Evolutionary conservation across 2,329 filamentous ascomycete genomes (phyloP).

Genomic region (Thelonectria olida): DNA sequence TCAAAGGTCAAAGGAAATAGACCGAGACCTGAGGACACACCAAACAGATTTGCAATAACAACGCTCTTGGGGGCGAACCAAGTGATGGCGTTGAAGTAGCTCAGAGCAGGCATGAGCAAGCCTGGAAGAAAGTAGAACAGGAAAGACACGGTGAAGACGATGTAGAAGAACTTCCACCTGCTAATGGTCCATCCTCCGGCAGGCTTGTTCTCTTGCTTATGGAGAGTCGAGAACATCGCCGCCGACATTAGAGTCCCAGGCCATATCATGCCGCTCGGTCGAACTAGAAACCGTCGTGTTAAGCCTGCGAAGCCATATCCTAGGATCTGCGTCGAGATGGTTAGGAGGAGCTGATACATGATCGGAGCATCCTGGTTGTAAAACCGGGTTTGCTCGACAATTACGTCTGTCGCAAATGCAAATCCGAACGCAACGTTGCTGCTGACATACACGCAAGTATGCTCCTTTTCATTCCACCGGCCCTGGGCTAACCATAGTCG

Average conservation of each 20-base stretch:
- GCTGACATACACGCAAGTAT: conserved; percentile 88
- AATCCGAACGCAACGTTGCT: conserved; percentile 92
- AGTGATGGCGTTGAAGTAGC: conserved; percentile 88
- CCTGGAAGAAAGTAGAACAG: conserved; percentile 88
- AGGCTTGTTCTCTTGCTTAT: conserved; percentile 83
- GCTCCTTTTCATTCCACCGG: conserved; percentile 87
- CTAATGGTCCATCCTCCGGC: conserved; percentile 86
- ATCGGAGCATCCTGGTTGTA: conserved; percentile 84
- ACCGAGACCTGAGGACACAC: conserved; percentile 84
- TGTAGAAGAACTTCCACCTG: conserved; percentile 84
- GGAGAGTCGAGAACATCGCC: conserved; percentile 87
- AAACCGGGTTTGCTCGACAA: conserved; percentile 89
- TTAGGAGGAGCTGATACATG: conserved; percentile 82
- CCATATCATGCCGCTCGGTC: conserved; percentile 92
- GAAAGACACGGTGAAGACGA: conserved; percentile 76
- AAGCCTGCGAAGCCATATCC: conserved; percentile 89
- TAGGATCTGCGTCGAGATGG: conserved; percentile 85
- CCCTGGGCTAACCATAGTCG: conserved; percentile 83
- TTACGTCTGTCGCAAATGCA: conserved; percentile 88
- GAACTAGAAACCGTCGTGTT: conserved; percentile 81
- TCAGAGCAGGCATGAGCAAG: conserved; percentile 82
- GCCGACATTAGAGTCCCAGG: conserved; percentile 88
- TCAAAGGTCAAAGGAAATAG: conserved; percentile 89
- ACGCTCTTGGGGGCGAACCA: conserved; percentile 90
- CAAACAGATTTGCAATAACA: conserved; percentile 87